Percentiles rank a stretch among this genome's conserved stretches.
phyloP scores from a whole-genome alignment of 1,284 basidiomycete genomes.

The Pseudozyma thailandica region DNA sequence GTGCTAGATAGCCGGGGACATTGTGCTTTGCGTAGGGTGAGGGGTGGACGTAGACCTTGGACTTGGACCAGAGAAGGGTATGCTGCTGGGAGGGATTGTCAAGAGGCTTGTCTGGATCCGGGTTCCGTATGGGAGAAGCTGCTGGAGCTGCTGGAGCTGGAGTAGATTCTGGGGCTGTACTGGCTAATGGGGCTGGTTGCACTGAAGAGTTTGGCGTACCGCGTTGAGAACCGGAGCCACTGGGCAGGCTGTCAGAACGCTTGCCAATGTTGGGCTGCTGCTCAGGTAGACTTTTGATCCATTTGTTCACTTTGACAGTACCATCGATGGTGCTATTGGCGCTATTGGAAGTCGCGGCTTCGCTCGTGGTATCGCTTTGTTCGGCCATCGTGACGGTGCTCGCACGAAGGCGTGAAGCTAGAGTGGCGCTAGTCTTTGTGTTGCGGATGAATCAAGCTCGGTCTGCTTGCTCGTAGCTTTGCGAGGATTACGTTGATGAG shows the following conservation, averaged over 20 bases:
- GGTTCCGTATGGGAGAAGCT: background rate
- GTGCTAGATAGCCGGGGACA: constrained; percentile 80
- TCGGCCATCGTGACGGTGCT: background rate
- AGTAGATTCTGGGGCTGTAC: background rate
- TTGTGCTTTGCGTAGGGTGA: constrained; percentile 91
- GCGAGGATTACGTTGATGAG: too few species aligned
- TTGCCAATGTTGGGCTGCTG: too few species aligned
- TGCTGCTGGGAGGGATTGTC: constrained; percentile 10
- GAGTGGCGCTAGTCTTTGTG: too few species aligned
- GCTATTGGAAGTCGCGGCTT: background rate
- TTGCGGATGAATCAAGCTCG: too few species aligned
- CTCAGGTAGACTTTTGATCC: background rate
- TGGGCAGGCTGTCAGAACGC: too few species aligned
- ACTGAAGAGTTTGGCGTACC: too few species aligned
- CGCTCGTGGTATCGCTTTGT: background rate
- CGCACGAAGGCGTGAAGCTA: too few species aligned
- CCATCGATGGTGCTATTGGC: background rate
- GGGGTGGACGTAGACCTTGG: constrained; percentile 74
- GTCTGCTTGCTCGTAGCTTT: too few species aligned
- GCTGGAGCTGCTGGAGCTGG: background rate
- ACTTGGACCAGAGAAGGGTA: constrained; percentile 50
- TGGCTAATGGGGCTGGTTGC: background rate
- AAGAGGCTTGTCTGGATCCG: background rate
- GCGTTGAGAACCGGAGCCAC: too few species aligned
- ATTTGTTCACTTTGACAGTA: background rate